A percentile compares a stretch with the other conserved stretches of the same genome.
Evolutionary conservation across 768 basidiomycete genomes (phyloP).

Genomic region (Auriscalpium vulgare): DNA sequence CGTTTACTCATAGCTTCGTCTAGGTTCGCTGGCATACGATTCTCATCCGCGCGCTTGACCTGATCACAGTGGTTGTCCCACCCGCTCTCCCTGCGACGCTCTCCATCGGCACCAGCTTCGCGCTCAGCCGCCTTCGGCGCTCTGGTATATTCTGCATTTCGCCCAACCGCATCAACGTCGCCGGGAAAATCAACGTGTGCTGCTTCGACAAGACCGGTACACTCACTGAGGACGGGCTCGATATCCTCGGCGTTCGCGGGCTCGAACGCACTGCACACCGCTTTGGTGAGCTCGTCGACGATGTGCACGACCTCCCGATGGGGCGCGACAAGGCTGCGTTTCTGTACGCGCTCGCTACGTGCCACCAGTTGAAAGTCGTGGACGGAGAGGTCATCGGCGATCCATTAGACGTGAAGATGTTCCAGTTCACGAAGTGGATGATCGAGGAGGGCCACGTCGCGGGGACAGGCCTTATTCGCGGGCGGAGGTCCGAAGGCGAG

Average conservation of each 20-base stretch:
- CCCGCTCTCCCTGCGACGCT: constrained; percentile 95
- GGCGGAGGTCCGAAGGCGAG: constrained; percentile 45
- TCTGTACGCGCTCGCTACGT: constrained; percentile 89
- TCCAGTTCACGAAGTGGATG: constrained; percentile 93
- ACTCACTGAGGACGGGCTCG: constrained; percentile 94
- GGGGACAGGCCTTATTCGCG: constrained; percentile 65
- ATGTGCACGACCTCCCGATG: constrained; percentile 73
- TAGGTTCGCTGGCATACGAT: constrained; percentile 90
- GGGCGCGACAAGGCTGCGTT: constrained; percentile 72
- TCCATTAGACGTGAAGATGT: constrained; percentile 97
- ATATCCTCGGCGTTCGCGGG: constrained; percentile 88
- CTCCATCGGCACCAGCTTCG: constrained; percentile 95
- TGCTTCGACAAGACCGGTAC: constrained; percentile 99
- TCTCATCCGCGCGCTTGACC: constrained; percentile 82
- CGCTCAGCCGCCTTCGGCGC: constrained; percentile 81
- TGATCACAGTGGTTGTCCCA: constrained; percentile 96
- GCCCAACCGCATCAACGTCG: constrained; percentile 90
- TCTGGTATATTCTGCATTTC: constrained; percentile 93
- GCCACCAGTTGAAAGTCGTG: constrained; percentile 90
- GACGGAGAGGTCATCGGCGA: constrained; percentile 88
- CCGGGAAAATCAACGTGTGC: constrained; percentile 92
- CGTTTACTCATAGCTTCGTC: constrained; percentile 3
- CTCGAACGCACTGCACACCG: constrained; percentile 67
- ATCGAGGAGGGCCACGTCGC: constrained; percentile 82
- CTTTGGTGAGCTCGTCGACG: constrained; percentile 86